phyloP scores from a whole-genome alignment of 495 filamentous ascomycete genomes.

The Talaromyces proteolyticus region DNA sequence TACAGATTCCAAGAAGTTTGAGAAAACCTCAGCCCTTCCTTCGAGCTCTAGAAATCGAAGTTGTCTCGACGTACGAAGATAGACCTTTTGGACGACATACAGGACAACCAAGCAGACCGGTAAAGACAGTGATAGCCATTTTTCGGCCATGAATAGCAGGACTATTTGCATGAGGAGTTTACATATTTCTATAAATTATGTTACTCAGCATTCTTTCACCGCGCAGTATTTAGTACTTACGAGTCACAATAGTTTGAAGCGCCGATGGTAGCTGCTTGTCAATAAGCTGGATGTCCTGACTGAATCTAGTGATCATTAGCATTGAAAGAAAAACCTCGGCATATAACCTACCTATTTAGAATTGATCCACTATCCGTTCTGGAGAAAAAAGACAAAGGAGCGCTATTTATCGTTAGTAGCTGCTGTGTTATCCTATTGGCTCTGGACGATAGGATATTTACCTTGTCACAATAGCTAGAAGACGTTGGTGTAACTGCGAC shows the following conservation, averaged over 20 bases:
- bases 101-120: conserved; percentile 8
- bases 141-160: conserved; percentile 19
- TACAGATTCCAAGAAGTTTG: conserved; percentile 41
- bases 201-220: not conserved
- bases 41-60: conserved; percentile 23
- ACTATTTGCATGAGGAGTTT: conserved; percentile 20
- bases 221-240: conserved; percentile 10
- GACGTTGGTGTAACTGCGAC: conserved; percentile 1
- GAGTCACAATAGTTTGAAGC: conserved; percentile 10
- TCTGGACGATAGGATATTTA: not conserved
- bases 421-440: not conserved
- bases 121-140: conserved; percentile 5
- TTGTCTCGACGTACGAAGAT: conserved; percentile 15
- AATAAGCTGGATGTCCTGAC: conserved; percentile 36
- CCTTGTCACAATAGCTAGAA: conserved; percentile 1
- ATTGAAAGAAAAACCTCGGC: not conserved
- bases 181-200: conserved; percentile 7
- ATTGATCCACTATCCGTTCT: conserved; percentile 33
- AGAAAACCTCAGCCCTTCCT: conserved; percentile 27
- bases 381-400: conserved; percentile 31
- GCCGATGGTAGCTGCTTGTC: conserved; percentile 27
- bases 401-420: conserved; percentile 6
- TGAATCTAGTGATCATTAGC: conserved; percentile 21
- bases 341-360: conserved; percentile 29
- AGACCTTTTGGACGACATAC: conserved; percentile 11